Conservation (phyloP, 2,329 filamentous ascomycete species). For the Phialocephala sp. region DNA sequence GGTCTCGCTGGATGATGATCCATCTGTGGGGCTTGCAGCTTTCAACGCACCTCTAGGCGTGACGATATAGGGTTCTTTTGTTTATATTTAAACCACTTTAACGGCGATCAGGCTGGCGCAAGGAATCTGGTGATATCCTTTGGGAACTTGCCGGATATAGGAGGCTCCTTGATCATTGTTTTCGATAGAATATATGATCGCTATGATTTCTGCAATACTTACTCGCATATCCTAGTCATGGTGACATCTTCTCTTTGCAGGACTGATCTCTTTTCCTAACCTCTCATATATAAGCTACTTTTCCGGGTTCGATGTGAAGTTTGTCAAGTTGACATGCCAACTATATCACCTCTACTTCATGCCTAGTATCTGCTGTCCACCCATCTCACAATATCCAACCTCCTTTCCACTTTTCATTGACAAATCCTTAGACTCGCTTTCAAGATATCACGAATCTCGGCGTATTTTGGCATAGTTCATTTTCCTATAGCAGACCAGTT, state of each 20-base stretch:
- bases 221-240: neutral
- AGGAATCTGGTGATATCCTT: constrained; percentile 9
- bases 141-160: constrained; percentile 2
- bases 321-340: neutral
- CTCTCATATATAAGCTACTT: neutral
- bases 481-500: no score
- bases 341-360: neutral
- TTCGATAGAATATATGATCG: constrained; percentile 8
- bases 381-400: neutral
- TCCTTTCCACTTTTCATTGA: neutral
- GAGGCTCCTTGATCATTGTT: constrained; percentile 1
- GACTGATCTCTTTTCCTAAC: neutral
- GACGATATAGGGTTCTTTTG: constrained; percentile 35
- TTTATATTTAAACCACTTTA: constrained; percentile 32
- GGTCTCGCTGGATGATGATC: constrained; percentile 25
- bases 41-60: constrained; percentile 16
- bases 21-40: constrained; percentile 13
- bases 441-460: no score
- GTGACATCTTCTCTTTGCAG: neutral
- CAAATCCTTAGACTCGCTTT: neutral
- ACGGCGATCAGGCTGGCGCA: constrained; percentile 32
- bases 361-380: neutral
- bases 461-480: no score
- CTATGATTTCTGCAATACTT: neutral
- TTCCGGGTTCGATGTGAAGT: neutral